Evolutionary conservation across 1,284 basidiomycete genomes (phyloP), one percentile per base, ranked within the genome.

Genomic region (Clitocybe nebularis): DNA sequence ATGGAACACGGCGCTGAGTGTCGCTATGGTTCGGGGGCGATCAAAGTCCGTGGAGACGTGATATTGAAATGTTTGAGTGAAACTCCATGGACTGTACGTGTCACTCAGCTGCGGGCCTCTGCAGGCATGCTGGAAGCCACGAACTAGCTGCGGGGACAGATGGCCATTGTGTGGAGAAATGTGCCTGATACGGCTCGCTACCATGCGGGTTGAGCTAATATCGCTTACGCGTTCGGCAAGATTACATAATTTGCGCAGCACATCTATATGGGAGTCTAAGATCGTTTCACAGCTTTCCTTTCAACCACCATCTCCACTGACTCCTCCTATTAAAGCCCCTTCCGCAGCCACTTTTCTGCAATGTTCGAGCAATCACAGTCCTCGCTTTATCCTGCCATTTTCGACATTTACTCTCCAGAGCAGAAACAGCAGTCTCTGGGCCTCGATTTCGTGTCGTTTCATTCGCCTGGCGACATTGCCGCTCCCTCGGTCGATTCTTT

Each of bases 401-500:
- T 44, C 24, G 47, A 48, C 40, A n/a, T 44, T 16, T 49, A 56
- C 46, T 50, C 55, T 38, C 59, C 62, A 45, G 61, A 67, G 49
- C 53, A 46, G 30, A 60, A 67, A 48, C 59, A 66, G 48, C 60
- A 62, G 23, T 49, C 61, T 36, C 50, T 47, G 34, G 67, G 67
- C 61, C 67, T 82, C 61, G 81, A 83, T 64, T 79, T 83, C 66
- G 71, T 78, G 62, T 80, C 79, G 56, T 84, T 82, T 70, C 74
- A 74, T 57, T 69, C 76, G 44, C 69, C 79, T 52, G 70, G 75
- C 51, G 81, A 84, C 67, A 71, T 85, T 61, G 69, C 79, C 53
- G 80, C 81, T 36, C 84, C 84, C 39, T 77, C 83, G 59, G 82
- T 84, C 48, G 85, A 89, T 71, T 73, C 80, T 49, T 89, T 89